A percentile compares a stretch with the other conserved stretches of the same genome.
phyloP scores from a whole-genome alignment of 371 early-diverging fungal species.

The Mucor ambiguus region DNA sequence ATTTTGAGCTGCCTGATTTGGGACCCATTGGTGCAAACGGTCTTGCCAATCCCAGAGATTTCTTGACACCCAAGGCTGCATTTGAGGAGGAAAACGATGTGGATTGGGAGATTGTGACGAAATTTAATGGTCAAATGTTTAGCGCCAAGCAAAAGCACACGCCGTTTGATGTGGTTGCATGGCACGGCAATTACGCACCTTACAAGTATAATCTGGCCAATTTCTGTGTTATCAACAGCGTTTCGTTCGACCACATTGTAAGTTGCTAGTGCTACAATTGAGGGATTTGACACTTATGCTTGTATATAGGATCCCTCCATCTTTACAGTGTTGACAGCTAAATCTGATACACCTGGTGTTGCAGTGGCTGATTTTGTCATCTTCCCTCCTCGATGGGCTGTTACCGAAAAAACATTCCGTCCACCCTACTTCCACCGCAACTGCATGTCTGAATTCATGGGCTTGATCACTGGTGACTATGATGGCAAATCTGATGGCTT shows the following conservation, averaged over 20 bases:
- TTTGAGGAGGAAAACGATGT: slow-evolving; percentile 67
- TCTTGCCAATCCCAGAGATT: slow-evolving; percentile 94
- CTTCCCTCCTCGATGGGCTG: slow-evolving; percentile 97
- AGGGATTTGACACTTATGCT: neutral
- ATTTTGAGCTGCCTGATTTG: slow-evolving; percentile 94
- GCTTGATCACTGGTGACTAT: slow-evolving; percentile 88
- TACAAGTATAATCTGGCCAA: slow-evolving; percentile 91
- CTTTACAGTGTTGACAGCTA: slow-evolving; percentile 93
- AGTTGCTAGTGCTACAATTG: slow-evolving; percentile 7
- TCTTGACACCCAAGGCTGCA: slow-evolving; percentile 83
- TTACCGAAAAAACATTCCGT: slow-evolving; percentile 89
- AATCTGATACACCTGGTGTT: slow-evolving; percentile 85
- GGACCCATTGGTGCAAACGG: slow-evolving; percentile 98
- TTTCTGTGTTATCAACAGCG: slow-evolving; percentile 88
- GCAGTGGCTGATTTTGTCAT: slow-evolving; percentile 97
- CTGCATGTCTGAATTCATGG: slow-evolving; percentile 97
- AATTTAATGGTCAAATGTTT: slow-evolving; percentile 85
- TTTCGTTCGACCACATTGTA: slow-evolving; percentile 90
- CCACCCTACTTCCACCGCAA: slow-evolving; percentile 98
- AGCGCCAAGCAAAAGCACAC: slow-evolving; percentile 77
- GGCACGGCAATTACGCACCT: slow-evolving; percentile 98
- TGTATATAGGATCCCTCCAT: slow-evolving; percentile 82
- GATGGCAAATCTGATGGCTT: slow-evolving; percentile 94
- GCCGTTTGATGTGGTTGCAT: slow-evolving; percentile 96
- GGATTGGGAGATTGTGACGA: slow-evolving; percentile 73